Evolutionary conservation across 768 basidiomycete species (phyloP).

Genomic region (Kwoniella europaea): DNA sequence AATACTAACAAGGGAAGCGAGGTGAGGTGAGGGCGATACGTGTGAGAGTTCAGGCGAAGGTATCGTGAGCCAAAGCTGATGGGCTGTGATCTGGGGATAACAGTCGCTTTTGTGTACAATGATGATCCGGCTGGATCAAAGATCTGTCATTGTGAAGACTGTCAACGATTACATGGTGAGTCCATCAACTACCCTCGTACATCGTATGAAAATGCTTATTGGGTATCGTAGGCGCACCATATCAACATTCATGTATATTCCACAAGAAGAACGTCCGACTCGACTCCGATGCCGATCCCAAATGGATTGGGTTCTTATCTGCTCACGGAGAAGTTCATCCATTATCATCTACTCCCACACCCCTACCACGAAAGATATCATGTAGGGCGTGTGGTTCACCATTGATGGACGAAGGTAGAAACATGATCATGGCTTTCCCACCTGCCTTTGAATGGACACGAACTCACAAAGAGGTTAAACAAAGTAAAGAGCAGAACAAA

Average conservation of each 20-base stretch:
- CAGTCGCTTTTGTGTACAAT: conserved; percentile 42
- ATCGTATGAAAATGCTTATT: not conserved
- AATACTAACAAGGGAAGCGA: not conserved
- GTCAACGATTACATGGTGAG: conserved; percentile 51
- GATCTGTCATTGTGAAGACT: conserved; percentile 52
- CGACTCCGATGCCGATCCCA: conserved; percentile 25
- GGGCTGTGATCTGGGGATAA: not conserved
- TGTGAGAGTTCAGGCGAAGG: not conserved
- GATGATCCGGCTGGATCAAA: conserved; percentile 38
- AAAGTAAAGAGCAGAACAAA: conserved; percentile 13
- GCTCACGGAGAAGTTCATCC: conserved; percentile 53
- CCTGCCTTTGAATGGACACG: conserved; percentile 47
- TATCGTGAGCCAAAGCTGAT: not conserved
- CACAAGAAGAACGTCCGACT: conserved; percentile 45
- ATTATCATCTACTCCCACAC: conserved; percentile 41
- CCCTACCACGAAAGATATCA: conserved; percentile 47
- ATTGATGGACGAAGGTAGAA: conserved; percentile 48
- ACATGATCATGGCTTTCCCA: conserved; percentile 54
- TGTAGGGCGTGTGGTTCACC: conserved; percentile 49
- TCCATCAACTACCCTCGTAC: not conserved
- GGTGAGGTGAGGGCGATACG: not conserved
- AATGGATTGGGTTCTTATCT: conserved; percentile 50
- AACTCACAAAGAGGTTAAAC: conserved; percentile 38
- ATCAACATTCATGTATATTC: conserved; percentile 48
- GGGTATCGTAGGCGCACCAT: conserved; percentile 36